Base-by-base conservation (phyloP, 441 rosid genomes). In the Erodium chrysanthum region DNA sequence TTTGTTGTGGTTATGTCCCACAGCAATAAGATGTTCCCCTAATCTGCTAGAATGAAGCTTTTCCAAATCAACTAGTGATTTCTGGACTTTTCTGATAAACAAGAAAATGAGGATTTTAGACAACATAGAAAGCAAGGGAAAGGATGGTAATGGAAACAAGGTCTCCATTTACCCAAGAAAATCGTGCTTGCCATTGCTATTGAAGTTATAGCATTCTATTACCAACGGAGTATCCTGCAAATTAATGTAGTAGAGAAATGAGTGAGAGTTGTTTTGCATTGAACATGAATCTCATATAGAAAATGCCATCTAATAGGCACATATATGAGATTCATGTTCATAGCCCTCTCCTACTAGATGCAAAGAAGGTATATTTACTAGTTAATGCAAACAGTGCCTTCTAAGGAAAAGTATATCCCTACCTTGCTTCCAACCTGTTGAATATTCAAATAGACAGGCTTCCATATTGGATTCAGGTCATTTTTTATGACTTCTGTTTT, bases 401-500 rank as follows among this genome's bases (percentile, higher is more conserved):
- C 8, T 37, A 33, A 29, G 20, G 20, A 61, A 65, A 68, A 61
- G 60, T 42, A 68, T 56, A 52, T 27, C 0, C 29, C 64, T 84
- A 92, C 97, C 96, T 87, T 90, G 85, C 91, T 86, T 80, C 96
- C 97, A 40, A 90, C 86, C 85, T 90, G 97, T 77, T 90, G 96
- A 70, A 85, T 81, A 75, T 84, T 92, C 76, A 92, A 76, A 82
- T 74, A 86, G 66, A 92, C 77, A 56, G 94, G 84, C 73, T 90
- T 86, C 98, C 98, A 92, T 54, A 68, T 44, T 65, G 94, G 97
- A 71, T 74, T 81, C 21, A 74, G 73, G 74, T 88, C 90, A 76
- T 90, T 92, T 86, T 85, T 88, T 60, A 88, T 64, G 68, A 90
- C 96, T 80, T 92, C 94, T 29, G 98, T 88, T 80, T 88, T 93